These are phyloP conservation scores for Coprinellus micaceus DNA, from an alignment of 768 basidiomycete species.

Conservation along the genomic window DNA sequence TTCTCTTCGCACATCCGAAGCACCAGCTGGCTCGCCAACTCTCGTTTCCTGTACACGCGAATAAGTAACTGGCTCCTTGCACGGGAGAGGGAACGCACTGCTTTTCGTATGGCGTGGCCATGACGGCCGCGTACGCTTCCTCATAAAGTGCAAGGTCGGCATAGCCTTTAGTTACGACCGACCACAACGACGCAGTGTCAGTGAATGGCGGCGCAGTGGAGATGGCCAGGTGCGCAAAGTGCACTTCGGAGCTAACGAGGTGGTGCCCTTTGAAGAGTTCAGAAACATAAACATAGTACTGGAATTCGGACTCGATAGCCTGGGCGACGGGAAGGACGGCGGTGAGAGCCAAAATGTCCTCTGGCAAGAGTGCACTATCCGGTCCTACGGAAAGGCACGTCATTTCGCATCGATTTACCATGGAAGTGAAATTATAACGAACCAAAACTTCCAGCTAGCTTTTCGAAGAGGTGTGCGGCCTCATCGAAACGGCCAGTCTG, in stretches of 20 bases:
- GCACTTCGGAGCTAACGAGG: conserved; percentile 58
- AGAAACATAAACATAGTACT: conserved; percentile 76
- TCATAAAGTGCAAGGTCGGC: conserved; percentile 75
- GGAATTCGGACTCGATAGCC: conserved; percentile 56
- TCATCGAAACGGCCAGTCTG: conserved; percentile 68
- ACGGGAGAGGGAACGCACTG: conserved; percentile 53
- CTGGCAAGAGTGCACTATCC: conserved; percentile 47
- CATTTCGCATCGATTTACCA: background rate
- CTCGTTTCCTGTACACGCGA: conserved; percentile 59
- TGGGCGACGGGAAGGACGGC: conserved; percentile 57
- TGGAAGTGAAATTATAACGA: conserved; percentile 21
- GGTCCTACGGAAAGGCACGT: conserved; percentile 32
- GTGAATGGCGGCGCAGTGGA: conserved; percentile 53
- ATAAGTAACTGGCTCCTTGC: conserved; percentile 6
- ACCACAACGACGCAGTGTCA: conserved; percentile 74
- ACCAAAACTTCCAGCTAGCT: conserved; percentile 76
- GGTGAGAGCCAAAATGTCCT: conserved; percentile 62
- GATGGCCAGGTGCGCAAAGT: conserved; percentile 77
- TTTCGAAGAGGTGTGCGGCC: conserved; percentile 68
- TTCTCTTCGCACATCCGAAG: conserved; percentile 91
- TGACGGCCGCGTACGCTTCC: conserved; percentile 80
- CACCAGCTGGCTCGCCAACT: conserved; percentile 77
- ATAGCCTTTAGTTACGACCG: conserved; percentile 69
- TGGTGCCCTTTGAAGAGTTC: conserved; percentile 64
- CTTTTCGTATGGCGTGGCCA: conserved; percentile 68